Evolutionary conservation across 2,329 filamentous ascomycete genomes (phyloP).

Genomic region (Paraphoma chrysanthemicola): DNA sequence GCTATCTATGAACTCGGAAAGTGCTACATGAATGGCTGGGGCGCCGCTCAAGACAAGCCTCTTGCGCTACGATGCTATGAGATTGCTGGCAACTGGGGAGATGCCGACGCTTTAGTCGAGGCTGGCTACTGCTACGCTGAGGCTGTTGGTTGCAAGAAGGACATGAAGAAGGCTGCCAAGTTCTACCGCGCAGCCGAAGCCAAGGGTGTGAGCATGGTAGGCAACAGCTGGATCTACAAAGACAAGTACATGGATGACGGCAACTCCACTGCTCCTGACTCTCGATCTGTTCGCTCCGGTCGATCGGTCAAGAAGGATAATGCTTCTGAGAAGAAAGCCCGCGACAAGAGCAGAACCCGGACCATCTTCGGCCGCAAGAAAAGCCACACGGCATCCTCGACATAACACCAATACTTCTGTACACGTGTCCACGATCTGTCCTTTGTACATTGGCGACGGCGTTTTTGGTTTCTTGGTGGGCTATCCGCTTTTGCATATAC

Average conservation of each 20-base stretch:
- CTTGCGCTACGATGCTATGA: conserved; percentile 93
- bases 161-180: conserved; percentile 89
- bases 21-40: conserved; percentile 98
- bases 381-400: conserved; percentile 34
- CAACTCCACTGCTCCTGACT: conserved; percentile 40
- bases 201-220: conserved; percentile 96
- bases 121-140: conserved; percentile 96
- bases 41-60: conserved; percentile 88
- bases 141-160: conserved; percentile 92
- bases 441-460: conserved; percentile 39
- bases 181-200: conserved; percentile 90
- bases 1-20: conserved; percentile 97
- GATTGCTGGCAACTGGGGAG: conserved; percentile 94
- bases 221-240: conserved; percentile 99
- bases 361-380: conserved; percentile 74
- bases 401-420: conserved; percentile 20
- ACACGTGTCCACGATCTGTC: conserved; percentile 44
- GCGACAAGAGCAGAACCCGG: conserved; percentile 78
- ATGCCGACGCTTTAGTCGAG: conserved; percentile 91
- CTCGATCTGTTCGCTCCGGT: conserved; percentile 56
- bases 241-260: conserved; percentile 78
- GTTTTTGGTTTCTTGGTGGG: conserved; percentile 31
- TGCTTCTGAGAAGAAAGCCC: conserved; percentile 64
- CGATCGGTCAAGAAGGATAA: conserved; percentile 50
- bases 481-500: conserved; percentile 39